Conservation (phyloP, 805 yeast species). For the Candida adriatica region DNA sequence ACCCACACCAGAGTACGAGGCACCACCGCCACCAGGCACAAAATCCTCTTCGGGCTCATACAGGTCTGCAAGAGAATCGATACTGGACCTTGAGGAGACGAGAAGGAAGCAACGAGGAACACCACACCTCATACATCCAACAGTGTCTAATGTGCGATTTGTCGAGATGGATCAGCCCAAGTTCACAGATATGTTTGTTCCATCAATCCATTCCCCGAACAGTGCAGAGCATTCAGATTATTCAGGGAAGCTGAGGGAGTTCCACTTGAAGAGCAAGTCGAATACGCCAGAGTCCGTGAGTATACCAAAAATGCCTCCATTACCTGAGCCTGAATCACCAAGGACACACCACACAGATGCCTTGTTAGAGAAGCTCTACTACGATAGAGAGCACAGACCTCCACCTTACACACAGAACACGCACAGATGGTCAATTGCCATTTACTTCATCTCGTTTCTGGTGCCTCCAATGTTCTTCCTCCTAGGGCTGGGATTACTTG, state of each 20-base stretch:
- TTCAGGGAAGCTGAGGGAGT: no score
- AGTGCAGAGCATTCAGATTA: not conserved
- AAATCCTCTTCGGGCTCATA: slow-evolving; percentile 9
- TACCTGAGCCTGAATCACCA: no score
- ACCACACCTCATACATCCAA: slow-evolving; percentile 12
- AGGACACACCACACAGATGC: slow-evolving; percentile 4
- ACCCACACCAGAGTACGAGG: slow-evolving; percentile 12
- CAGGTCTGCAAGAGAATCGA: slow-evolving; percentile 9
- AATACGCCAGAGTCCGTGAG: no score
- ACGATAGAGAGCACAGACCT: slow-evolving; percentile 11
- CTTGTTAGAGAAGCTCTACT: slow-evolving; percentile 16
- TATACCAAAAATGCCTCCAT: no score
- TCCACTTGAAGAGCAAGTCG: slow-evolving; percentile 6
- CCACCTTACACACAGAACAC: slow-evolving; percentile 4
- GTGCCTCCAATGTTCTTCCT: slow-evolving; percentile 25
- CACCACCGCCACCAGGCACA: slow-evolving; percentile 12
- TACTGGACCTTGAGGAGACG: slow-evolving; percentile 17
- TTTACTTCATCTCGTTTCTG: slow-evolving; percentile 16
- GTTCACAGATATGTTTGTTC: not conserved
- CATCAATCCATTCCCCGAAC: no score
- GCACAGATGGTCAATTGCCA: slow-evolving; percentile 1
- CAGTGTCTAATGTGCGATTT: slow-evolving; percentile 1
- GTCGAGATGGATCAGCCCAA: slow-evolving; percentile 1
- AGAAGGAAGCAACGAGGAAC: slow-evolving; percentile 20
- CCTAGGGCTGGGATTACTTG: slow-evolving; percentile 22